Evolutionary conservation across 495 filamentous ascomycete genomes (phyloP), one percentile per base, ranked within the genome.

Genomic region (Lophiostoma macrostomum): DNA sequence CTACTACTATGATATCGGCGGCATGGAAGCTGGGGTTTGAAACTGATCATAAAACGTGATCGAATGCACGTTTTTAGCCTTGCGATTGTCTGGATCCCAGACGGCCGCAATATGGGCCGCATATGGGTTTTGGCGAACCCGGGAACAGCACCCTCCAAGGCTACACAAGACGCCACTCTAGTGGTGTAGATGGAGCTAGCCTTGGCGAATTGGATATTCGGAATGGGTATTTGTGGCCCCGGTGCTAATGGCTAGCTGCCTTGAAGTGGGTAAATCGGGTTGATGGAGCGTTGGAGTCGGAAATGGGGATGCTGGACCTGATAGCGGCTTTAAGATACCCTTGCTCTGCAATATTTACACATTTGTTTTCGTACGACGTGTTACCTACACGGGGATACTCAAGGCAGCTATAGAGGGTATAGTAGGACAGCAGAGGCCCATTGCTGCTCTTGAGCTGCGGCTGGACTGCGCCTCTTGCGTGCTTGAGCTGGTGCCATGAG

Each of bases 1-100:
- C 65, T 87, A 84, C 63, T 86, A 75, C 66, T 87, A 83, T 66
- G 79, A 81, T 58, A 77, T 85, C 41, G 67, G 62, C 19, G 63
- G 61, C 3, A 64, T 64, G 57, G 56, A 61, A 35, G 58, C 47
- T 27, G 65, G 51, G 19, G 48, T 43, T 32, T 62, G 53, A 57
- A 41, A 28, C 24, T 12, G 7, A 1, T 22, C 14, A 19, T n/a
- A 29, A 16, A 24, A 4, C 23, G 25, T 47, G 52, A 11, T 47
- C 41, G n/a, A 4, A 48, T 20, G 25, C 42, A 32, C 6, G 20
- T 5, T 3, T 43, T 43, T 43, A 43, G 39, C 27, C 40, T 53
- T 20, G 25, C 20, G 16, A 3, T 32, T 38, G 36, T 42, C 43
- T 41, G 36, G 34, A 29, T 35, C 39, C 16, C 12, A 43, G 29